A percentile compares a stretch with the other conserved stretches of the same genome.
Conservation (phyloP, 1,284 basidiomycete species). For the Inonotus obliquus region DNA sequence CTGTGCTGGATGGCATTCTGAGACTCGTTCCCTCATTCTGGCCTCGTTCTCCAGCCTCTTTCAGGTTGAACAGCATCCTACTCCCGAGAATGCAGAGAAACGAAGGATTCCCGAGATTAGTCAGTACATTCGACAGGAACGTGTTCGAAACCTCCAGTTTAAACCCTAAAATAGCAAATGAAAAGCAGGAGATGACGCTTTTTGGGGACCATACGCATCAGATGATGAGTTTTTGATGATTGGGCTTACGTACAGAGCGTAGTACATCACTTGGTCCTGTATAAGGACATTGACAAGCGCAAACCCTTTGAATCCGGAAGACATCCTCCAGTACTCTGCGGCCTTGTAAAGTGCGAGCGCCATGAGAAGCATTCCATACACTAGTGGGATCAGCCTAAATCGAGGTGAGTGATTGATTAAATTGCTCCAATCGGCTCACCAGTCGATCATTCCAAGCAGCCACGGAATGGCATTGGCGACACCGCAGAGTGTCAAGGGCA, state of each 20-base stretch:
- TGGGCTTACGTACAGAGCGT: neutral
- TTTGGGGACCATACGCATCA: too few relatives aligned
- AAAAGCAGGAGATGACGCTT: neutral
- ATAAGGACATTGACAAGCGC: conserved; percentile 4
- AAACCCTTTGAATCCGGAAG: neutral
- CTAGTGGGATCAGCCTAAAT: neutral
- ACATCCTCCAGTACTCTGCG: neutral
- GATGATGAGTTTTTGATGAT: too few relatives aligned
- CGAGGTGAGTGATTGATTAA: neutral
- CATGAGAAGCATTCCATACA: neutral
- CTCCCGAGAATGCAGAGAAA: conserved; percentile 1
- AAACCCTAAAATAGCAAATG: neutral
- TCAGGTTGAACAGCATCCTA: conserved; percentile 1
- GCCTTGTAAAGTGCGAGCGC: conserved; percentile 3
- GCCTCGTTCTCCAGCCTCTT: conserved; percentile 1
- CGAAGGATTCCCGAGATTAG: neutral
- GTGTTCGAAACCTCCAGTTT: neutral
- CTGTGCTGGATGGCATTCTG: neutral
- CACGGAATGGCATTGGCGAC: neutral
- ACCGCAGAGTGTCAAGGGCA: neutral
- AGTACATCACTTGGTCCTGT: conserved; percentile 5
- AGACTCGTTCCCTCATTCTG: conserved; percentile 1
- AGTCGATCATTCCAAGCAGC: neutral
- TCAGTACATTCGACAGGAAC: neutral
- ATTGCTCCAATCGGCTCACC: neutral